phyloP scores from a whole-genome alignment of 495 filamentous ascomycete species.

The Friedmanniomyces endolithicus region DNA sequence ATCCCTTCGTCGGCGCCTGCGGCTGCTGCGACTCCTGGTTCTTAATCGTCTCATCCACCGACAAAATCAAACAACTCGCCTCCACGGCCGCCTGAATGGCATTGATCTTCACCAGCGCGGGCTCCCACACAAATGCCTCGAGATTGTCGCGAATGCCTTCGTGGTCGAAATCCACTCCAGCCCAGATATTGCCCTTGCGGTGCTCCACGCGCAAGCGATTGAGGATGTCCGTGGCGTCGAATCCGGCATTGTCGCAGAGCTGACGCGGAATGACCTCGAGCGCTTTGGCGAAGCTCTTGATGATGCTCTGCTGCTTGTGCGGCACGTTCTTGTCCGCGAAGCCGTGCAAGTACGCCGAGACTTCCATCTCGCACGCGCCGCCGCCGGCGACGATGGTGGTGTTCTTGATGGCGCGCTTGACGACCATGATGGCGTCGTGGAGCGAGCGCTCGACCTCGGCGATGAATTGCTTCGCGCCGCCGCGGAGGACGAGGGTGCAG shows the following conservation, averaged over 20 bases:
- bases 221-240: conserved; percentile 94
- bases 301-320: conserved; percentile 91
- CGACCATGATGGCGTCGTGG: conserved; percentile 99
- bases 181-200: conserved; percentile 79
- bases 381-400: conserved; percentile 88
- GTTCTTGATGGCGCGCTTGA: conserved; percentile 92
- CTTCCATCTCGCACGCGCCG: conserved; percentile 91
- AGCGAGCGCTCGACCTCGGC: conserved; percentile 94
- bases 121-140: conserved; percentile 92
- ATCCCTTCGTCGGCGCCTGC: conserved; percentile 60
- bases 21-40: conserved; percentile 83
- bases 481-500: conserved; percentile 87
- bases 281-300: conserved; percentile 95
- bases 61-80: conserved; percentile 85
- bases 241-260: conserved; percentile 95
- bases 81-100: conserved; percentile 93
- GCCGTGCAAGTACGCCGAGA: conserved; percentile 80
- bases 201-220: conserved; percentile 93
- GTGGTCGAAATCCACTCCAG: conserved; percentile 85
- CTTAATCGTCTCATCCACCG: conserved; percentile 93
- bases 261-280: conserved; percentile 94
- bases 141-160: conserved; percentile 91
- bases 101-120: conserved; percentile 89
- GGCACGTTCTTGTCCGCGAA: conserved; percentile 85
- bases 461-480: conserved; percentile 97